phyloP scores from a whole-genome alignment of 2,329 filamentous ascomycete genomes.

The Trichoderma cornu-damae region DNA sequence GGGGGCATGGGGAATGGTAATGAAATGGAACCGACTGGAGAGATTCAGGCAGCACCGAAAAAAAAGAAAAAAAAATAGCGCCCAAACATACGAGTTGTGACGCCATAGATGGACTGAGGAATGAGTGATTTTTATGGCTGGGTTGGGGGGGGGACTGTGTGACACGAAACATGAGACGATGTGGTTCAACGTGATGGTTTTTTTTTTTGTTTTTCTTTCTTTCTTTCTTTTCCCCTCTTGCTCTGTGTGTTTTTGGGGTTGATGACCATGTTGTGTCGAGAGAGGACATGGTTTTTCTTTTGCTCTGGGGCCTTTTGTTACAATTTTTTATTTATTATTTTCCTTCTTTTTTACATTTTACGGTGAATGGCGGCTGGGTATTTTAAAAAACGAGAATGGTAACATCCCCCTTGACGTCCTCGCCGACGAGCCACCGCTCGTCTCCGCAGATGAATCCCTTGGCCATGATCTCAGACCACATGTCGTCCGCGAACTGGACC shows the following conservation, averaged over 20 bases:
- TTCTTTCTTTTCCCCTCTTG: too few relatives aligned
- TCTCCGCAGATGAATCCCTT: slow-evolving; percentile 54
- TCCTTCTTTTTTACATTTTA: neutral
- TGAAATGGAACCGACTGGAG: neutral
- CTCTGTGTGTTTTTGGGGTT: neutral
- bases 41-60: neutral
- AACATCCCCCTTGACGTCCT: slow-evolving; percentile 47
- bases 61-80: neutral
- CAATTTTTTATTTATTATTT: slow-evolving; percentile 21
- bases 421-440: slow-evolving; percentile 58
- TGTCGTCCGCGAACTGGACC: slow-evolving; percentile 38
- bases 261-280: too few relatives aligned
- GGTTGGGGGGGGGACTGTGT: neutral
- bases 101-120: slow-evolving; percentile 10
- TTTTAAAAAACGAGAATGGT: slow-evolving; percentile 49
- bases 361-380: too few relatives aligned
- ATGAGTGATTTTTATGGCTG: neutral
- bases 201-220: neutral
- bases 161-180: neutral
- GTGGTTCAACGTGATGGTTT: neutral
- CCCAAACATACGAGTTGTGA: slow-evolving; percentile 7
- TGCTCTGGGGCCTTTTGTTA: neutral
- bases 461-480: slow-evolving; percentile 46
- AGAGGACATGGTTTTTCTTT: too few relatives aligned
- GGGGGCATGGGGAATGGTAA: slow-evolving; percentile 3